Percentiles rank a stretch among this genome's conserved stretches.
These are phyloP conservation scores for Candida nonsorbophila DNA, from an alignment of 805 yeast genomes.

Conservation along the genomic window DNA sequence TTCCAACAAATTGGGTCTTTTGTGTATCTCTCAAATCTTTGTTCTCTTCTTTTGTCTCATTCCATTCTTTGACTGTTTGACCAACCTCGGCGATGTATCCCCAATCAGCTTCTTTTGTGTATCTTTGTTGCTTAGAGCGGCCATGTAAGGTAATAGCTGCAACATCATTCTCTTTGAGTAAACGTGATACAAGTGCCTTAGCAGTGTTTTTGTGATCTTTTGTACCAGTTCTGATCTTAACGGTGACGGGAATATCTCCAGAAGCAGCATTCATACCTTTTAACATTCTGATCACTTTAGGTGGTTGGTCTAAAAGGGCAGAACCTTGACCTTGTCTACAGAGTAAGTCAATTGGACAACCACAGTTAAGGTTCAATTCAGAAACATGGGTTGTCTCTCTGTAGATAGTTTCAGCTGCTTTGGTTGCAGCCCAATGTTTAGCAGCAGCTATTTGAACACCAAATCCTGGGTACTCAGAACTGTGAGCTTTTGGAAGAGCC, in stretches of 20 bases:
- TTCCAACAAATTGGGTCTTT: conserved; percentile 82
- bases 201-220: conserved; percentile 86
- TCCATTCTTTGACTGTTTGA: conserved; percentile 53
- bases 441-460: conserved; percentile 92
- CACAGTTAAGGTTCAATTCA: conserved; percentile 89
- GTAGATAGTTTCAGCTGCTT: conserved; percentile 78
- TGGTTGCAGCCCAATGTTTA: conserved; percentile 89
- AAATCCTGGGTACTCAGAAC: conserved; percentile 75
- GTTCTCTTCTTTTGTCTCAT: conserved; percentile 50
- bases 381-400: conserved; percentile 56
- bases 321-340: conserved; percentile 95
- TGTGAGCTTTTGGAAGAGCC: conserved; percentile 93
- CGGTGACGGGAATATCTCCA: conserved; percentile 88
- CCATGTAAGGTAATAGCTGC: conserved; percentile 95
- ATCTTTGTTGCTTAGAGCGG: conserved; percentile 92
- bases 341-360: conserved; percentile 96
- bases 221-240: conserved; percentile 89
- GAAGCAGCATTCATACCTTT: conserved; percentile 86
- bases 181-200: conserved; percentile 61
- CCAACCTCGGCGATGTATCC: conserved; percentile 76
- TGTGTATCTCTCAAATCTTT: conserved; percentile 54
- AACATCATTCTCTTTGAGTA: conserved; percentile 73
- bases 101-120: conserved; percentile 92
- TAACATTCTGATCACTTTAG: conserved; percentile 69
- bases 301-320: conserved; percentile 85